These are phyloP conservation scores for Talaromyces atroroseus DNA, from an alignment of 2,329 filamentous ascomycete genomes.

Conservation along the genomic window DNA sequence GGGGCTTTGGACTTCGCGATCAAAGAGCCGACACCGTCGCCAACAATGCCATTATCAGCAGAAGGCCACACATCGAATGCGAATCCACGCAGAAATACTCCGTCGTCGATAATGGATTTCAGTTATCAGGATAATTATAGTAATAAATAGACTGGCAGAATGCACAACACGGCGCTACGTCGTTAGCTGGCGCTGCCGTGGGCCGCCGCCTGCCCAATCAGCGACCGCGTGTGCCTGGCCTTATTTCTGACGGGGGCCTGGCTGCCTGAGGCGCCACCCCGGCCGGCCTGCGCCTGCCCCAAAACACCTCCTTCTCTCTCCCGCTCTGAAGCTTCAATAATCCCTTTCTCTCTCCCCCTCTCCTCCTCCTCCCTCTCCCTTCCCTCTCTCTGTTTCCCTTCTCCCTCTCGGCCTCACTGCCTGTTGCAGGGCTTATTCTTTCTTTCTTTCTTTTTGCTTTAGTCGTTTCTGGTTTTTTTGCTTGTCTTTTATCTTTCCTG, in stretches of 20 bases:
- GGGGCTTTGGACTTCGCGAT: background rate
- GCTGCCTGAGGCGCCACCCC: background rate
- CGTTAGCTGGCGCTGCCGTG: background rate
- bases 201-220: background rate
- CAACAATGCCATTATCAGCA: background rate
- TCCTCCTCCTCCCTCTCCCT: constrained; percentile 15
- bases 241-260: constrained; percentile 2
- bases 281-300: background rate
- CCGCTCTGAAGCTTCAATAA: background rate
- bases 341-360: constrained; percentile 14
- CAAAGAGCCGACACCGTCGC: background rate
- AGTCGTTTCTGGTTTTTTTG: constrained; percentile 15
- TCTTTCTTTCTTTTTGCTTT: constrained; percentile 15
- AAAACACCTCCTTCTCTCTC: constrained; percentile 4
- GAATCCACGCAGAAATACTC: too few species aligned
- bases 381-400: constrained; percentile 14
- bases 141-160: background rate
- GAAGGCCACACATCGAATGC: background rate
- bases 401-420: constrained; percentile 11
- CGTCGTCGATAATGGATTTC: too few species aligned
- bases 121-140: background rate
- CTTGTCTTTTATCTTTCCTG: constrained; percentile 8
- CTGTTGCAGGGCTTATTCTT: constrained; percentile 11
- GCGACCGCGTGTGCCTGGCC: constrained; percentile 2
- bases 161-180: background rate